These are phyloP conservation scores for Diospyros kaki DNA, from an alignment of 148 eudicot species.

Conservation along the genomic window DNA sequence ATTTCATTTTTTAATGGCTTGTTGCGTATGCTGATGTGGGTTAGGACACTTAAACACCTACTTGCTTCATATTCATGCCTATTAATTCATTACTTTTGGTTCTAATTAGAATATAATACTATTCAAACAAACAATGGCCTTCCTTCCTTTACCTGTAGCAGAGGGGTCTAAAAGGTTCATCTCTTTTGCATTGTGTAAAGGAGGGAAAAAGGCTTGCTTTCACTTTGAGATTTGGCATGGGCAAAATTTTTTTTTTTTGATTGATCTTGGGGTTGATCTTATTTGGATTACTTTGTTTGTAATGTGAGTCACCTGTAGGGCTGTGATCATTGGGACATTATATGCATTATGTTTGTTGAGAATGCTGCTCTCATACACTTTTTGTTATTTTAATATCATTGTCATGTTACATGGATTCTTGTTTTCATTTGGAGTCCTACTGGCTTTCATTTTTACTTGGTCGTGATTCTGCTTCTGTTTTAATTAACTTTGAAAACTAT, in stretches of 20 bases:
- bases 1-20: background rate
- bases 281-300: background rate
- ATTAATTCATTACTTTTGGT: background rate
- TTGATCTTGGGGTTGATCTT: background rate
- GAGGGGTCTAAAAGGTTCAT: too few relatives aligned
- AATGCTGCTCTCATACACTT: background rate
- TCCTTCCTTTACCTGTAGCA: background rate
- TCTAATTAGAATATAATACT: background rate
- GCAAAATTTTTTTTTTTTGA: background rate
- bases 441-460: background rate
- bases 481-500: background rate
- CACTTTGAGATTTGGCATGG: slow-evolving; percentile 1
- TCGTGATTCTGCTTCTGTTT: slow-evolving; percentile 1
- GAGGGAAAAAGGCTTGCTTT: background rate
- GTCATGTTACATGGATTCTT: background rate
- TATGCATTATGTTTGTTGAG: background rate
- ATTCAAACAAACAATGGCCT: background rate
- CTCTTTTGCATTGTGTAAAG: too few relatives aligned
- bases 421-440: background rate
- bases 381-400: background rate
- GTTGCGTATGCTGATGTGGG: background rate
- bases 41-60: background rate
- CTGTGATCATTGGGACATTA: background rate
- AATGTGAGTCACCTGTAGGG: background rate
- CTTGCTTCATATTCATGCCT: background rate